Conservation (phyloP, 202 grass and related monocot genomes). For the Digitaria exilis region DNA sequence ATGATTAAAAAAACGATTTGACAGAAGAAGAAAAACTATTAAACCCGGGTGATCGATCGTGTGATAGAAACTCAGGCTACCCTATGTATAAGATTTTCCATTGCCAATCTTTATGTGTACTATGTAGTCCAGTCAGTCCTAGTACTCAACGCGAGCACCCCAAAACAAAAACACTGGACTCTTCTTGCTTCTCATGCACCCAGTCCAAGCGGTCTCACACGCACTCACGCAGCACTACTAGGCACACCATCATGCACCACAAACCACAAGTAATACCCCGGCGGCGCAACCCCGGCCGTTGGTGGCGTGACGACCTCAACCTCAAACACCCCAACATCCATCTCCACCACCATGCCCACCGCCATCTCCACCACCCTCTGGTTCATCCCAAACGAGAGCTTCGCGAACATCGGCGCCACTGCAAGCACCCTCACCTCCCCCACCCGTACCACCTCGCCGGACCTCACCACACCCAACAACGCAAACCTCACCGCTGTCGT, state of each 20-base stretch:
- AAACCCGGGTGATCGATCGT: too few relatives aligned
- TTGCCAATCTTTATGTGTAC: not conserved
- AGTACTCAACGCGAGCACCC: too few relatives aligned
- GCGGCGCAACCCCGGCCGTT: constrained; percentile 64
- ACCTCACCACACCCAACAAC: not conserved
- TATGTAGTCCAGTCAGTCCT: too few relatives aligned
- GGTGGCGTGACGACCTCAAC: constrained; percentile 51
- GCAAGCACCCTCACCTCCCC: constrained; percentile 47
- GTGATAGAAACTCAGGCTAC: not conserved
- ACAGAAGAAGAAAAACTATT: too few relatives aligned
- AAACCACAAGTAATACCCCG: constrained; percentile 86
- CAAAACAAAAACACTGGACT: not conserved
- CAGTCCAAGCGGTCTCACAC: constrained; percentile 45
- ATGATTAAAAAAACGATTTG: too few relatives aligned
- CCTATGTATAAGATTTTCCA: not conserved
- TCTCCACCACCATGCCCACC: constrained; percentile 42
- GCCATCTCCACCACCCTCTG: constrained; percentile 59
- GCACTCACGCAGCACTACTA: constrained; percentile 63
- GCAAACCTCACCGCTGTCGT: constrained; percentile 42
- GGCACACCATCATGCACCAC: constrained; percentile 76
- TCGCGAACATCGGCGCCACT: constrained; percentile 75
- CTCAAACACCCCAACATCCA: constrained; percentile 41
- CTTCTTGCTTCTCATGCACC: not conserved
- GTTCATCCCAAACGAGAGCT: constrained; percentile 88
- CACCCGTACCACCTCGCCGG: not conserved